Conservation (phyloP, 2,329 filamentous ascomycete species). For the Fusarium sp. region DNA sequence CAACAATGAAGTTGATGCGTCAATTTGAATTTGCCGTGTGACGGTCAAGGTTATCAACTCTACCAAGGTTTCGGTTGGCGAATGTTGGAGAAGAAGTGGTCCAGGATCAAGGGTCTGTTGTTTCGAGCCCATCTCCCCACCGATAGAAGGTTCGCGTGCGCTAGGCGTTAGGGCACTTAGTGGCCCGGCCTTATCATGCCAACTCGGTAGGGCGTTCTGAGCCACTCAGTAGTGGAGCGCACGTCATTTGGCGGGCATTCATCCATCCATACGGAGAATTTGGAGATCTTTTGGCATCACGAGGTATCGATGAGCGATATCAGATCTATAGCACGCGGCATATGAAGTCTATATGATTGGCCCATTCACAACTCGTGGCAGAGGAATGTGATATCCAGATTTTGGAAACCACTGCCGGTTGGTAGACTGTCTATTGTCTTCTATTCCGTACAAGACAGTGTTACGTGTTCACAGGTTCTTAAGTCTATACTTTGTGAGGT, state of each 20-base stretch:
- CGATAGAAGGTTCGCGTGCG: constrained; percentile 16
- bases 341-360: constrained; percentile 10
- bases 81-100: constrained; percentile 37
- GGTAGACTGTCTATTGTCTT: background rate
- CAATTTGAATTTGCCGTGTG: constrained; percentile 1
- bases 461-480: background rate
- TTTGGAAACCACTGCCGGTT: background rate
- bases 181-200: constrained; percentile 22
- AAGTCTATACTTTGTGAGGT: background rate
- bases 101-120: constrained; percentile 15
- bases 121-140: constrained; percentile 32
- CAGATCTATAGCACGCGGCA: constrained; percentile 12
- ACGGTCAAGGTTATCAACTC: constrained; percentile 12
- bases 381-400: background rate
- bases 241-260: constrained; percentile 33
- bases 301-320: constrained; percentile 7
- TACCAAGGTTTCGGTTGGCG: constrained; percentile 22
- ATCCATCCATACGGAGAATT: constrained; percentile 6
- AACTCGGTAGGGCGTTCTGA: constrained; percentile 4
- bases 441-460: background rate
- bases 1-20: background rate
- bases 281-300: constrained; percentile 19
- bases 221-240: constrained; percentile 18
- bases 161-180: constrained; percentile 34
- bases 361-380: background rate